A percentile compares a stretch with the other conserved stretches of the same genome.
phyloP scores from a whole-genome alignment of 2,329 filamentous ascomycete genomes.

The Trichocomaceae sp. region DNA sequence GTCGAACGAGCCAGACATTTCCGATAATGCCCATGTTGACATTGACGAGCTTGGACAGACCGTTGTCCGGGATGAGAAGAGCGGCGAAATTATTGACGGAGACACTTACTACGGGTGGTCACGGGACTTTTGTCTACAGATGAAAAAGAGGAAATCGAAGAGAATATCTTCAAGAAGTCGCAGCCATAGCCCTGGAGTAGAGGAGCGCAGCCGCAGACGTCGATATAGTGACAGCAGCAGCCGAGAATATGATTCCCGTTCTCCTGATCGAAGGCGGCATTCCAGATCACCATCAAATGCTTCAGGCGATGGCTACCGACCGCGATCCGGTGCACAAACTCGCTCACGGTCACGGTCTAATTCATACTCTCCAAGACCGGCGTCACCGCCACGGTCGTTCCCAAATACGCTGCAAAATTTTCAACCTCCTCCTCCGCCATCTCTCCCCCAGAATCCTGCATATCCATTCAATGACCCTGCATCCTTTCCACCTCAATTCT shows the following conservation, averaged over 20 bases:
- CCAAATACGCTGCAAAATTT: slow-evolving; percentile 14
- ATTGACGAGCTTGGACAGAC: slow-evolving; percentile 70
- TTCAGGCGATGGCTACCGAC: slow-evolving; percentile 12
- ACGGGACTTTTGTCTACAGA: slow-evolving; percentile 68
- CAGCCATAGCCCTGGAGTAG: slow-evolving; percentile 36
- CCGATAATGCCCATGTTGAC: slow-evolving; percentile 50
- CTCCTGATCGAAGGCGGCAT: slow-evolving; percentile 18
- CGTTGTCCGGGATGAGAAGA: slow-evolving; percentile 59
- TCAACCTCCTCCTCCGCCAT: slow-evolving; percentile 11
- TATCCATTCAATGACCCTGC: slow-evolving; percentile 6
- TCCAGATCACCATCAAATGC: slow-evolving; percentile 25
- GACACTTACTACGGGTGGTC: slow-evolving; percentile 90
- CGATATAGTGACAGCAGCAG: slow-evolving; percentile 35
- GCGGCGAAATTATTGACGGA: slow-evolving; percentile 56
- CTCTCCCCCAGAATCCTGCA: slow-evolving; percentile 10
- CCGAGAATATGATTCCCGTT: slow-evolving; percentile 23
- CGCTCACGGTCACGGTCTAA: slow-evolving; percentile 24
- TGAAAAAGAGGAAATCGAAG: slow-evolving; percentile 50
- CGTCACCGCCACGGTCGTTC: slow-evolving; percentile 17
- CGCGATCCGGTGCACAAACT: slow-evolving; percentile 14
- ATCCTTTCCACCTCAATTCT: slow-evolving; percentile 14
- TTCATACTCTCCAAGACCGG: slow-evolving; percentile 29
- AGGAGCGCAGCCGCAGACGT: slow-evolving; percentile 27
- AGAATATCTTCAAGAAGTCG: slow-evolving; percentile 28
- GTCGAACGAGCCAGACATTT: slow-evolving; percentile 41